These are phyloP conservation scores for Penicillium sp. DNA, from an alignment of 2,329 filamentous ascomycete species.

Conservation along the genomic window DNA sequence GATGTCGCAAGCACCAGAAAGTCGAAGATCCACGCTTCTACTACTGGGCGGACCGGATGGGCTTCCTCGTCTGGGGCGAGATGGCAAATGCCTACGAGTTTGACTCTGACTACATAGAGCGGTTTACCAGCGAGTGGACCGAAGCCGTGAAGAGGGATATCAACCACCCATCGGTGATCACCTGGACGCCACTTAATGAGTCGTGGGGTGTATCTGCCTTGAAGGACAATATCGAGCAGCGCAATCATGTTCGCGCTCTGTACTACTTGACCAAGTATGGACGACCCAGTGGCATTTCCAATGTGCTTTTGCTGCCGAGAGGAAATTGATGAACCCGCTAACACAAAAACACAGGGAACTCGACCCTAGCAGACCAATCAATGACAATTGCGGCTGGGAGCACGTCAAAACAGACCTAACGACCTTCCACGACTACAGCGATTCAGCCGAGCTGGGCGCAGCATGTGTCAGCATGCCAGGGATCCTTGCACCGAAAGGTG, in stretches of 20 bases:
- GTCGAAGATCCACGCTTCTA: constrained; percentile 66
- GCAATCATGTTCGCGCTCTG: constrained; percentile 62
- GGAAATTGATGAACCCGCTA: neutral
- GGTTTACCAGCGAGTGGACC: constrained; percentile 64
- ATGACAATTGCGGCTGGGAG: constrained; percentile 72
- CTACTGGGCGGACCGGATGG: constrained; percentile 64
- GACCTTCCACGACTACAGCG: constrained; percentile 67
- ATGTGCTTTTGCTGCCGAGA: no score
- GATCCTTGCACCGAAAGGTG: constrained; percentile 55
- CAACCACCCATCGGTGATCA: constrained; percentile 63
- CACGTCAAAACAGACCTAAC: constrained; percentile 63
- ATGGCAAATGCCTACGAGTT: constrained; percentile 68
- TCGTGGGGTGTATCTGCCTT: constrained; percentile 64
- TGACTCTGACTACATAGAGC: constrained; percentile 55
- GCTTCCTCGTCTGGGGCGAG: constrained; percentile 67
- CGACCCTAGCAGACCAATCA: constrained; percentile 63
- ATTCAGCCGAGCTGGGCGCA: constrained; percentile 54
- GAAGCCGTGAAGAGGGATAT: constrained; percentile 63
- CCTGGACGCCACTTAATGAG: constrained; percentile 66
- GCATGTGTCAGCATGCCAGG: constrained; percentile 53
- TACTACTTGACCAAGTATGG: constrained; percentile 63
- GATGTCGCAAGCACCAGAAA: constrained; percentile 67
- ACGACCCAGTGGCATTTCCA: neutral
- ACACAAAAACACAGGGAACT: constrained; percentile 43
- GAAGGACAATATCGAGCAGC: constrained; percentile 56